These are phyloP conservation scores for Mortierella alpina DNA, from an alignment of 192 early-diverging fungal species.

Conservation along the genomic window DNA sequence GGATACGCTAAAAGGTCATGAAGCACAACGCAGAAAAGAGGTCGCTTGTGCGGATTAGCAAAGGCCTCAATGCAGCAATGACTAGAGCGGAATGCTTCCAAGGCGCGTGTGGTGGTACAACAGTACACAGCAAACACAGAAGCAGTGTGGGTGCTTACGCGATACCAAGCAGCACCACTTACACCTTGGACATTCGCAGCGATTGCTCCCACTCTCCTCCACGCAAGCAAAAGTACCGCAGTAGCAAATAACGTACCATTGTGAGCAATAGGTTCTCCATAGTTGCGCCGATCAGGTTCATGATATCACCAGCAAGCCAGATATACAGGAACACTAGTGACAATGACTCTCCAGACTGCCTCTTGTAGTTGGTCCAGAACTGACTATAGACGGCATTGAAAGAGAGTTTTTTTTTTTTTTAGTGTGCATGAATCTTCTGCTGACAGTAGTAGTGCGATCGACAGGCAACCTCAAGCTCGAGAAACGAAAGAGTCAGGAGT, in stretches of 20 bases:
- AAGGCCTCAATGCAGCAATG: not conserved
- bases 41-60: constrained; percentile 5
- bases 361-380: constrained; percentile 80
- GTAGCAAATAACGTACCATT: constrained; percentile 58
- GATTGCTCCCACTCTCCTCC: too few relatives aligned
- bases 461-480: too few relatives aligned
- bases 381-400: constrained; percentile 58
- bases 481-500: too few relatives aligned
- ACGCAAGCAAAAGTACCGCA: not conserved
- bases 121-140: too few relatives aligned
- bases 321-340: constrained; percentile 77
- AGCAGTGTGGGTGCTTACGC: too few relatives aligned
- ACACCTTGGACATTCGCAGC: too few relatives aligned
- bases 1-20: constrained; percentile 55
- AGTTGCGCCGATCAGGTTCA: constrained; percentile 78
- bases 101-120: too few relatives aligned
- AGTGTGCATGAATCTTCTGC: not conserved
- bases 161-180: too few relatives aligned
- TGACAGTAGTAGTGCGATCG: too few relatives aligned
- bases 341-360: constrained; percentile 81
- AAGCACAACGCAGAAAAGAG: not conserved
- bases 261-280: constrained; percentile 79
- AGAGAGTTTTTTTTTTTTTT: not conserved
- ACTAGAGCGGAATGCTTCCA: too few relatives aligned
- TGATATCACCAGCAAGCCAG: constrained; percentile 84